Evolutionary conservation across 2,329 filamentous ascomycete species (phyloP).

Genomic region (Cylindrodendrum hubeiense): DNA sequence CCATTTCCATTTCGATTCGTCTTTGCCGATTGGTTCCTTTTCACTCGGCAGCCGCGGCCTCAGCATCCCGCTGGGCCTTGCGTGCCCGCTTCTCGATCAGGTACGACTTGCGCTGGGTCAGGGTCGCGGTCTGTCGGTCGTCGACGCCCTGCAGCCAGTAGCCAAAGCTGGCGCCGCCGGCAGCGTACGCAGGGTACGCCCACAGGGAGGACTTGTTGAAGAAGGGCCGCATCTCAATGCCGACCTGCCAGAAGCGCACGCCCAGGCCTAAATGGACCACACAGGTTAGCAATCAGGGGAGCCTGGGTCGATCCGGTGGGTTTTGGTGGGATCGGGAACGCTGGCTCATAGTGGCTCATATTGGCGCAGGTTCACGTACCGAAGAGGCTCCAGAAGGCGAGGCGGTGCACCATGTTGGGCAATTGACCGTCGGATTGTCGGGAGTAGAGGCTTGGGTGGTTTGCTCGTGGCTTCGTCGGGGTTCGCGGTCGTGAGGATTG

Average conservation of each 20-base stretch:
- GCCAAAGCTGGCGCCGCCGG: constrained; percentile 89
- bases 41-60: constrained; percentile 38
- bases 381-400: constrained; percentile 91
- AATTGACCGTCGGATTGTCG: constrained; percentile 42
- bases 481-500: constrained; percentile 36
- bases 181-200: constrained; percentile 92
- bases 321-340: background rate
- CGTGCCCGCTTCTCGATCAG: constrained; percentile 92
- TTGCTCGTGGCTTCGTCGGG: constrained; percentile 35
- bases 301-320: background rate
- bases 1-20: background rate
- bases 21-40: constrained; percentile 10
- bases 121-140: constrained; percentile 80
- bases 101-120: constrained; percentile 82
- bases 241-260: constrained; percentile 95
- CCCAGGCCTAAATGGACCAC: constrained; percentile 75
- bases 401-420: constrained; percentile 69
- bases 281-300: constrained; percentile 26
- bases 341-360: constrained; percentile 15
- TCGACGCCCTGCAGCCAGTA: constrained; percentile 97
- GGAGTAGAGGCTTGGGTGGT: constrained; percentile 21
- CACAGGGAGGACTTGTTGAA: constrained; percentile 87
- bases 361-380: constrained; percentile 65
- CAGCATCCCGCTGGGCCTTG: constrained; percentile 58
- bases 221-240: constrained; percentile 97